These are phyloP conservation scores for Flaveria trinervia DNA, from an alignment of 129 eudicot genomes.

Conservation along the genomic window DNA sequence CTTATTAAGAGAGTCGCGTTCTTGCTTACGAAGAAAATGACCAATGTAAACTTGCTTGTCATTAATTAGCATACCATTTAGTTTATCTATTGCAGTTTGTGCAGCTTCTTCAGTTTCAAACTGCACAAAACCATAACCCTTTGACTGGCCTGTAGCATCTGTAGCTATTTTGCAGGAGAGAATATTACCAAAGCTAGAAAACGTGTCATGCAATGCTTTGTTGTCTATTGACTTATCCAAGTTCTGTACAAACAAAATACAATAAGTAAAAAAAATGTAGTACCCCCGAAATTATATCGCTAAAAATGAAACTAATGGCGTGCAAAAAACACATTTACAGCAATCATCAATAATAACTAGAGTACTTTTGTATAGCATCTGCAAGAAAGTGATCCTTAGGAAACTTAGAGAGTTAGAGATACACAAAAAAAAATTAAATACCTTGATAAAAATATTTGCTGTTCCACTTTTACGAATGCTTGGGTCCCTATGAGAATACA, in stretches of 20 bases:
- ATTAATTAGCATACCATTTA: constrained; percentile 46
- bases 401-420: not conserved
- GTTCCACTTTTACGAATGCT: constrained; percentile 76
- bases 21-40: constrained; percentile 54
- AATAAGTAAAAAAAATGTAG: not conserved
- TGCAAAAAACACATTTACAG: not conserved
- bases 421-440: constrained; percentile 15
- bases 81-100: constrained; percentile 47
- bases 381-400: not conserved
- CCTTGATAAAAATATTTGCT: constrained; percentile 80
- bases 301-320: not conserved
- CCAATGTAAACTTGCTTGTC: constrained; percentile 56
- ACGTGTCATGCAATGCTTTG: constrained; percentile 49
- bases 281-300: not conserved
- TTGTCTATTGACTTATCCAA: constrained; percentile 55
- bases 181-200: constrained; percentile 49
- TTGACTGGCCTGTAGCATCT: constrained; percentile 48
- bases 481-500: constrained; percentile 82
- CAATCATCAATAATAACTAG: not conserved
- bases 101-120: constrained; percentile 56
- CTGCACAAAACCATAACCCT: constrained; percentile 66
- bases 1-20: constrained; percentile 43
- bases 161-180: constrained; percentile 53
- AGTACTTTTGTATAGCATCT: not conserved
- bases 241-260: constrained; percentile 41